Evolutionary conservation across 228 moss, liverwort and hornwort genomes (phyloP), one percentile per base, ranked within the genome.

Genomic region (Sphagnum magellanicum): DNA sequence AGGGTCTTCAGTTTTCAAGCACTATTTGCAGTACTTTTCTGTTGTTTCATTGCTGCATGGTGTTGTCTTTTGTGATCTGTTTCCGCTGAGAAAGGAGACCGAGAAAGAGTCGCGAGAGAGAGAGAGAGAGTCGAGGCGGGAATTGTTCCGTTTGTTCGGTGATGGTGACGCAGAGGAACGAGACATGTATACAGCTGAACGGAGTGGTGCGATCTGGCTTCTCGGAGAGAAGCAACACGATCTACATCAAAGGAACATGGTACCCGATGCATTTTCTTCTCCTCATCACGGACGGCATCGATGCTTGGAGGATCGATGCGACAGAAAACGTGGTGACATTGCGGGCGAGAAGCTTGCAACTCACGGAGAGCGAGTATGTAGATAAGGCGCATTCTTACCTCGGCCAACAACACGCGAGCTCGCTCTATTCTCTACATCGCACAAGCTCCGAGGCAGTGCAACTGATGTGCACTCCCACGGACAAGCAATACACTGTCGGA

Each of bases 171-270:
- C 55, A 8, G 55, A 12, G 55, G 12, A 55, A 55, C 55, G 12
- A 8, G 55, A 55, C 55, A 55, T 55, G 8, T 55, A 12, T 55
- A 12, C 55, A 55, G 55, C 55, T 55, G 55, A 55, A 55, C 1
- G 12, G 12, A 8, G 55, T 55, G 55, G 55, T 8, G 55, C 8
- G 55, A 55, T 8, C 12, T 8, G 55, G 55, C 12, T 55, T 55
- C 12, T 8, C 55, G 55, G 8, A 55, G 8, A 12, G 12, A 1
- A 8, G 55, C 55, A 55, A 55, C 55, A 8, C 55, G 0, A 55
- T 86, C 5, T 78, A 67, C 48, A 67, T 86, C 8, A 86, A 76
- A 65, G 86, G 86, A 60, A 79, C 65, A 6, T 86, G 86, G 86
- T 66, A 82, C 49, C 82, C 86, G 6, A 71, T 55, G 12, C 73